Evolutionary conservation across 2,329 filamentous ascomycete species (phyloP).

Genomic region (Capronia americana): DNA sequence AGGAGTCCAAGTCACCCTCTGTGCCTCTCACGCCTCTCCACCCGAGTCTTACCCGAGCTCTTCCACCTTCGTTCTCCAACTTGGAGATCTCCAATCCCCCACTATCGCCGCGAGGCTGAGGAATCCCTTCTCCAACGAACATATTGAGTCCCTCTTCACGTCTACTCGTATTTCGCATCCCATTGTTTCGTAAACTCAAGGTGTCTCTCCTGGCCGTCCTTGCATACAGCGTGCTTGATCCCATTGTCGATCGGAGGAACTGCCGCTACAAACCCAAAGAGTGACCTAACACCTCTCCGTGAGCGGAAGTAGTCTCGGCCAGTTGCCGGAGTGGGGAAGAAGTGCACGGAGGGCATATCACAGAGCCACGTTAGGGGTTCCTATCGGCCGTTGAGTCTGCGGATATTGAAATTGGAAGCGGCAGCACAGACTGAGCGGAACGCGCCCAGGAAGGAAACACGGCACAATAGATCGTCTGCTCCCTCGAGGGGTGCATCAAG

Average conservation of each 20-base stretch:
- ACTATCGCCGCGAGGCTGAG: conserved; percentile 10
- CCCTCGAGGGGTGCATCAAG: background rate
- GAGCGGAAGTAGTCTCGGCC: background rate
- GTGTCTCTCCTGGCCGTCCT: background rate
- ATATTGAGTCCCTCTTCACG: background rate
- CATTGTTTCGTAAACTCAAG: background rate
- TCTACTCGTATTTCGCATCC: background rate
- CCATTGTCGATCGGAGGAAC: background rate
- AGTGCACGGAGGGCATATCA: background rate
- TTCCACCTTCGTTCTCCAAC: conserved; percentile 2
- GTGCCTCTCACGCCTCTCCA: background rate
- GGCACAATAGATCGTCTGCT: background rate
- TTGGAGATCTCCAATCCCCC: conserved; percentile 10
- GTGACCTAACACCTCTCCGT: background rate
- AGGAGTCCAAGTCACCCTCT: background rate
- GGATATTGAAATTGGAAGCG: background rate
- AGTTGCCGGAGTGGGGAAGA: background rate
- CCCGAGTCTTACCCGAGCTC: background rate
- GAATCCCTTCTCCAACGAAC: conserved; percentile 12
- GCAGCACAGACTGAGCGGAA: background rate
- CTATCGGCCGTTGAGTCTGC: background rate
- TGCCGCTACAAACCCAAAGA: background rate
- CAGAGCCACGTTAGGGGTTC: background rate
- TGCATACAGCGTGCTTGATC: background rate
- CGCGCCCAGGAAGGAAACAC: background rate